Evolutionary conservation across 1,139 yeast genomes (phyloP).

Genomic region (Sugiyamaella novakii): DNA sequence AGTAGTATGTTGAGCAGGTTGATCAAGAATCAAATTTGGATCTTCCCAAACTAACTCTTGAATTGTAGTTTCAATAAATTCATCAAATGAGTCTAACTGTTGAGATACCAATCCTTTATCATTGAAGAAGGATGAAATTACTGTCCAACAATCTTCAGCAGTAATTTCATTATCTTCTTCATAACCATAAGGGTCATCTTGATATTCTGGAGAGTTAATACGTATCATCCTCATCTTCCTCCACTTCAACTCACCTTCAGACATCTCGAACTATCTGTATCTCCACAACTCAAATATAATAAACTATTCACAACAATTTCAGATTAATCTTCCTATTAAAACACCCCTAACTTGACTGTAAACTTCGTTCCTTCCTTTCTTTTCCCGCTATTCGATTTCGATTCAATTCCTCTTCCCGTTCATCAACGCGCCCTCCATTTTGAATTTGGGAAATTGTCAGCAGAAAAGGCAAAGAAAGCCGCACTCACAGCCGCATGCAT

Average conservation of each 20-base stretch:
- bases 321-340: too few relatives aligned
- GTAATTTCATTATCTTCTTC: conserved; percentile 79
- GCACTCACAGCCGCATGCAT: too few relatives aligned
- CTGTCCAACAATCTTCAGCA: conserved; percentile 99
- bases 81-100: conserved; percentile 97
- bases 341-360: neutral
- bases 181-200: conserved; percentile 38
- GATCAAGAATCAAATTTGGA: conserved; percentile 89
- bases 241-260: neutral
- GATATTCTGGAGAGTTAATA: neutral
- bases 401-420: neutral
- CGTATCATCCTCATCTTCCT: neutral
- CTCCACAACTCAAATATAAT: neutral
- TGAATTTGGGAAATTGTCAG: conserved; percentile 9
- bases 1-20: conserved; percentile 96
- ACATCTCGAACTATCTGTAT: neutral
- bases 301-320: too few relatives aligned
- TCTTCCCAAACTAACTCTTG: conserved; percentile 98
- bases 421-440: neutral
- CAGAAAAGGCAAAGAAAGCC: too few relatives aligned
- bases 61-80: conserved; percentile 93
- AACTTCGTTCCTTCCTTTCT: neutral
- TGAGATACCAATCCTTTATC: conserved; percentile 97
- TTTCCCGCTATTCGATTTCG: neutral
- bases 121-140: conserved; percentile 91